Evolutionary conservation across 306 rosid species (phyloP).

Genomic region (Acmispon strigosus): DNA sequence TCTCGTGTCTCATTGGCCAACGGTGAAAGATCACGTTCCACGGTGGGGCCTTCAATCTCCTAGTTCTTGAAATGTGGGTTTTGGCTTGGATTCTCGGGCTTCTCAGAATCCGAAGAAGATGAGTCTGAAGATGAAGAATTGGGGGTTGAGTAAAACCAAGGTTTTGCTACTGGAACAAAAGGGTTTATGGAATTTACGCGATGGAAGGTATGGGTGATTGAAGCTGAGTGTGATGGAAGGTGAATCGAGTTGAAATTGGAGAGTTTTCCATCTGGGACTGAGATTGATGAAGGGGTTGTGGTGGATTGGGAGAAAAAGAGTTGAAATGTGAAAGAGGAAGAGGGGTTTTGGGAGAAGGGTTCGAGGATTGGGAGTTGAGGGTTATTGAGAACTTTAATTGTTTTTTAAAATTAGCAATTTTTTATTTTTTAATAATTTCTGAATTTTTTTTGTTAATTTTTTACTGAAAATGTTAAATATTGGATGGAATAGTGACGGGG

Average conservation of each 20-base stretch:
- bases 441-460: too few species aligned
- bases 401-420: too few species aligned
- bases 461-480: too few species aligned
- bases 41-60: constrained; percentile 93
- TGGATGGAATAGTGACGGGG: too few species aligned
- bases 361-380: neutral
- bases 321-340: neutral
- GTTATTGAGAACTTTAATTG: too few species aligned
- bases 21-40: constrained; percentile 65
- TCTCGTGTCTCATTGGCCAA: constrained; percentile 64
- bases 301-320: neutral
- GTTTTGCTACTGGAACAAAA: too few species aligned
- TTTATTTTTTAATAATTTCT: too few species aligned
- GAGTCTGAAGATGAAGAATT: neutral
- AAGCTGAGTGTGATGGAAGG: too few species aligned
- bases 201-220: neutral
- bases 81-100: constrained; percentile 45
- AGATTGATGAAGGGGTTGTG: neutral
- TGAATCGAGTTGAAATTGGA: too few species aligned
- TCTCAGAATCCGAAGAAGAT: constrained; percentile 33
- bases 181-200: too few species aligned
- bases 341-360: constrained; percentile 1
- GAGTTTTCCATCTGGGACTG: neutral
- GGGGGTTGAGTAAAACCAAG: constrained; percentile 38
- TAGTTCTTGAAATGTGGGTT: constrained; percentile 75